Evolutionary conservation across 1,284 basidiomycete species (phyloP), one percentile per base, ranked within the genome.

Genomic region (Fomitopsis betulina): DNA sequence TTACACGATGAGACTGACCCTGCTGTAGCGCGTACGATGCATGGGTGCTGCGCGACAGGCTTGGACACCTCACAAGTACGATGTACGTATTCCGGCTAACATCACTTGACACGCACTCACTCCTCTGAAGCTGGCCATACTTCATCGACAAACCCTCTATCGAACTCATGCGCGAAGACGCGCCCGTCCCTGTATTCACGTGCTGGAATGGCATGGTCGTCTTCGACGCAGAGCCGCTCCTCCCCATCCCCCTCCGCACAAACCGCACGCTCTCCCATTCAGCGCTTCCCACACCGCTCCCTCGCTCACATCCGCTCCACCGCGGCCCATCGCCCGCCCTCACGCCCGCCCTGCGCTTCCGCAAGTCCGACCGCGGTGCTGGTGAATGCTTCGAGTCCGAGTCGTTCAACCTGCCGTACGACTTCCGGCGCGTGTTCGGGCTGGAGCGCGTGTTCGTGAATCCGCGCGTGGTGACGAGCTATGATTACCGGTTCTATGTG

Each of bases 121-220:
- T 19, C 2, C 43, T 32, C 9, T 39, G 12, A 47, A 58, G 58
- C 58, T 85, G 80, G 79, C 83, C 83, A 0, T 83, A 79, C 65
- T 79, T 83, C 62, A 72, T 77, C 60, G 78, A 81, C 58, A 57
- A 58, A 45, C 67, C 63, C 64, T 67, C 62, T 61, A 68, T 67
- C 53, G 67, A 61, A 68, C 76, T 58, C n/a, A 71, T 78, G 58
- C 68, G 69, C 56, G 58, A 60, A 32, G 76, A 77, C 33, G 69
- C 74, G 37, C 77, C 79, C 1, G 76, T 80, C n/a, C 75, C 77
- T 9, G 82, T 83, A 5, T 78, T 80, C 53, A 67, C 78, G 0
- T 85, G 83, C 69, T 85, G 84, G 84, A 85, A 86, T 67, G 84
- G 84, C 27, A 79, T 82, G 57, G 76, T 78, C 43, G 79, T 75